These are phyloP conservation scores for Coemansia sp. DNA, from an alignment of 192 early-diverging fungal genomes.

Conservation along the genomic window DNA sequence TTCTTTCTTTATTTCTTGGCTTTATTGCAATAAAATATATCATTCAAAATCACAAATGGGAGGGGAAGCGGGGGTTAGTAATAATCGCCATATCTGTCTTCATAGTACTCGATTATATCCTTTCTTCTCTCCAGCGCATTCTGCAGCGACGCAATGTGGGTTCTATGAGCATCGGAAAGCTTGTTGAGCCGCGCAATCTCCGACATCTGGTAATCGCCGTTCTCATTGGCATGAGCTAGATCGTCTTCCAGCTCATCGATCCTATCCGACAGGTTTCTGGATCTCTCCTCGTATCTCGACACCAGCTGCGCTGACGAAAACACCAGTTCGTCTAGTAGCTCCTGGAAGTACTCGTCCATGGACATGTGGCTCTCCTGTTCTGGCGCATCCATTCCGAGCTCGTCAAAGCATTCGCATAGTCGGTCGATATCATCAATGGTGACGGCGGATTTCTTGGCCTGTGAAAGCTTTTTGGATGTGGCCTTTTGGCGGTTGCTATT, in stretches of 20 bases:
- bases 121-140: constrained; percentile 16
- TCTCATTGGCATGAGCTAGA: not conserved
- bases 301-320: not conserved
- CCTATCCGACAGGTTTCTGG: not conserved
- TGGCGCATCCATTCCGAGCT: not conserved
- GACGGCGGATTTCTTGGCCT: not conserved
- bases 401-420: constrained; percentile 3
- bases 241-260: not conserved
- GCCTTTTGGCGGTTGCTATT: not conserved
- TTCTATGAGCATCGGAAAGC: constrained; percentile 13
- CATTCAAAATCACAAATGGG: too few relatives aligned
- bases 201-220: not conserved
- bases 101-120: not conserved
- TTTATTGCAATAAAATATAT: too few relatives aligned
- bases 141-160: constrained; percentile 22
- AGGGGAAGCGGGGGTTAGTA: not conserved
- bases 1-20: not conserved
- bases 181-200: constrained; percentile 9
- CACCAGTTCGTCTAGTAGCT: not conserved
- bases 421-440: not conserved
- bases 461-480: not conserved
- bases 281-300: not conserved
- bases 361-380: not conserved
- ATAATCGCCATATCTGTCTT: not conserved
- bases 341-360: not conserved